These are phyloP conservation scores for Trichoderma afroharzianum DNA, from an alignment of 2,329 filamentous ascomycete species.

Conservation along the genomic window DNA sequence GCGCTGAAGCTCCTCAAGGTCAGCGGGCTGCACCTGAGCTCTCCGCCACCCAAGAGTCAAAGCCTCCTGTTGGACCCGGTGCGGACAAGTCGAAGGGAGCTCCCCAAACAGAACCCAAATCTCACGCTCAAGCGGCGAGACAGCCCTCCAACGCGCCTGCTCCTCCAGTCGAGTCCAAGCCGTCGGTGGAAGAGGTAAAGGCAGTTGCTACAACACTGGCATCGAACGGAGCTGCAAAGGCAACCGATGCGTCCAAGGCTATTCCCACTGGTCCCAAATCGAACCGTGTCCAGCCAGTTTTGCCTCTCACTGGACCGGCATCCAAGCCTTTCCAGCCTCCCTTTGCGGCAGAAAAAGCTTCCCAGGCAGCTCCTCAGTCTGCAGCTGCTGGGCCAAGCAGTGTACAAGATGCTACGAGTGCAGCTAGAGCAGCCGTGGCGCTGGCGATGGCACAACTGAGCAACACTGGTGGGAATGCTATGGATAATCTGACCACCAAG, in stretches of 20 bases:
- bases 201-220: constrained; percentile 41
- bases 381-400: constrained; percentile 35
- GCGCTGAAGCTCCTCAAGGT: constrained; percentile 57
- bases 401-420: constrained; percentile 66
- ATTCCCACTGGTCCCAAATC: constrained; percentile 47
- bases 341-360: constrained; percentile 26
- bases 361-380: constrained; percentile 35
- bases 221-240: constrained; percentile 36
- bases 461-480: constrained; percentile 42
- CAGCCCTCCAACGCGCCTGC: constrained; percentile 53
- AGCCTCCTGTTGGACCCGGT: constrained; percentile 37
- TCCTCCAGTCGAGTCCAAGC: constrained; percentile 66
- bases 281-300: constrained; percentile 59
- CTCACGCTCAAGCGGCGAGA: constrained; percentile 43
- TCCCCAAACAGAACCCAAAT: constrained; percentile 53
- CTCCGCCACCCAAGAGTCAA: constrained; percentile 11
- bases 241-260: constrained; percentile 35
- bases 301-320: constrained; percentile 55
- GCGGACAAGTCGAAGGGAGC: constrained; percentile 48
- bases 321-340: constrained; percentile 38
- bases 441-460: constrained; percentile 72
- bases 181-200: constrained; percentile 47
- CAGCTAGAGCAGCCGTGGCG: constrained; percentile 73
- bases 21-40: constrained; percentile 46
- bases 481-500: constrained; percentile 71